Evolutionary conservation across 2,329 filamentous ascomycete species (phyloP).

Genomic region (Grosmannia penicillata): DNA sequence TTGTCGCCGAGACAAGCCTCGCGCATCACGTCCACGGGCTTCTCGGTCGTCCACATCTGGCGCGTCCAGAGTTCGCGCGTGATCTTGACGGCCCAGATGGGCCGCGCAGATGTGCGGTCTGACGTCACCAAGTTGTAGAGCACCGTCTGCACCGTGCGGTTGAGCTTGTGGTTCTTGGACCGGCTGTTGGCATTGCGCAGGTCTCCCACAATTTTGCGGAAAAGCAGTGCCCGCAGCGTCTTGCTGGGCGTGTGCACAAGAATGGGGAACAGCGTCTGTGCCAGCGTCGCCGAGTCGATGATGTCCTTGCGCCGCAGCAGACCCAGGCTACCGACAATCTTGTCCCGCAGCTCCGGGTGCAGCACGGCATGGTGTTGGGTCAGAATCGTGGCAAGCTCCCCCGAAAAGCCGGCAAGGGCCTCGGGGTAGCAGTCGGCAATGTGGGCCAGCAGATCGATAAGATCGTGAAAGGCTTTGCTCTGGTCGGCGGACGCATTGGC

Average conservation of each 20-base stretch:
- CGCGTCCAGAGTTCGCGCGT: slow-evolving; percentile 93
- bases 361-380: slow-evolving; percentile 69
- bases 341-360: slow-evolving; percentile 76
- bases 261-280: slow-evolving; percentile 83
- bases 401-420: slow-evolving; percentile 61
- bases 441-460: slow-evolving; percentile 88
- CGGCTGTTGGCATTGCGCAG: slow-evolving; percentile 79
- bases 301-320: slow-evolving; percentile 83
- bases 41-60: slow-evolving; percentile 83
- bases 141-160: slow-evolving; percentile 83
- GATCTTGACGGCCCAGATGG: slow-evolving; percentile 90
- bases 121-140: slow-evolving; percentile 83
- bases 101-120: slow-evolving; percentile 71
- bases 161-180: slow-evolving; percentile 79
- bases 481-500: slow-evolving; percentile 63
- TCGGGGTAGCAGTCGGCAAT: slow-evolving; percentile 86
- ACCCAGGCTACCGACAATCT: slow-evolving; percentile 82
- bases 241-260: slow-evolving; percentile 82
- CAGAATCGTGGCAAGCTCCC: slow-evolving; percentile 69
- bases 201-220: slow-evolving; percentile 80
- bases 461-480: slow-evolving; percentile 71
- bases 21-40: slow-evolving; percentile 96
- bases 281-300: slow-evolving; percentile 65
- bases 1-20: slow-evolving; percentile 80
- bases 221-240: slow-evolving; percentile 68